phyloP scores from a whole-genome alignment of 2,329 filamentous ascomycete genomes.

The Alternaria sp. region DNA sequence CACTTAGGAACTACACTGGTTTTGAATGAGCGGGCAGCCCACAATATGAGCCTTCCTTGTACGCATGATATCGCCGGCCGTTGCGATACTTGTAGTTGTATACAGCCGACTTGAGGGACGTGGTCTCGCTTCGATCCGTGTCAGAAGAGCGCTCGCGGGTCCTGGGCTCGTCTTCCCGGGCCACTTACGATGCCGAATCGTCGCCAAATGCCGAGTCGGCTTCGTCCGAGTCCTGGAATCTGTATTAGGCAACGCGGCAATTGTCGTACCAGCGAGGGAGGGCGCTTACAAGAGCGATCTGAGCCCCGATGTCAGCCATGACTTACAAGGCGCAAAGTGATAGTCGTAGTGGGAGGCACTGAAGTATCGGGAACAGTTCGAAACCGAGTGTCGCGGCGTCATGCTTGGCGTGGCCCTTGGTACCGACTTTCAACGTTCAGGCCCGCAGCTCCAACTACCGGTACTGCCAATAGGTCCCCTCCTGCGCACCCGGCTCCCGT shows the following conservation, averaged over 20 bases:
- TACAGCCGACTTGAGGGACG: constrained; percentile 37
- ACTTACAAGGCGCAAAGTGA: not conserved
- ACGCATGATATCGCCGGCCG: constrained; percentile 42
- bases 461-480: not conserved
- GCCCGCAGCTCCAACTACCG: constrained; percentile 6
- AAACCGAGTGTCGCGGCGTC: not conserved
- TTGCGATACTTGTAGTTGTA: constrained; percentile 40
- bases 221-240: constrained; percentile 27
- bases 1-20: constrained; percentile 11
- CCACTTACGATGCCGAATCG: constrained; percentile 30
- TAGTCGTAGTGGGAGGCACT: not conserved
- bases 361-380: not conserved
- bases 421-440: not conserved
- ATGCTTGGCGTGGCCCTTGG: constrained; percentile 1
- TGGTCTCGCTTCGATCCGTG: constrained; percentile 29
- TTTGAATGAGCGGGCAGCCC: constrained; percentile 17
- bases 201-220: constrained; percentile 32
- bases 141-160: constrained; percentile 5
- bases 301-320: constrained; percentile 31
- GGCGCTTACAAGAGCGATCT: constrained; percentile 27
- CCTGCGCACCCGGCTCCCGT: not conserved
- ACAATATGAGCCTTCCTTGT: constrained; percentile 40
- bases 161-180: not conserved
- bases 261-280: too few species aligned
- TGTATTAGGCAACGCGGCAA: constrained; percentile 4